These are phyloP conservation scores for Musa balbisiana DNA, from an alignment of 202 grass and related monocot genomes.

Conservation along the genomic window DNA sequence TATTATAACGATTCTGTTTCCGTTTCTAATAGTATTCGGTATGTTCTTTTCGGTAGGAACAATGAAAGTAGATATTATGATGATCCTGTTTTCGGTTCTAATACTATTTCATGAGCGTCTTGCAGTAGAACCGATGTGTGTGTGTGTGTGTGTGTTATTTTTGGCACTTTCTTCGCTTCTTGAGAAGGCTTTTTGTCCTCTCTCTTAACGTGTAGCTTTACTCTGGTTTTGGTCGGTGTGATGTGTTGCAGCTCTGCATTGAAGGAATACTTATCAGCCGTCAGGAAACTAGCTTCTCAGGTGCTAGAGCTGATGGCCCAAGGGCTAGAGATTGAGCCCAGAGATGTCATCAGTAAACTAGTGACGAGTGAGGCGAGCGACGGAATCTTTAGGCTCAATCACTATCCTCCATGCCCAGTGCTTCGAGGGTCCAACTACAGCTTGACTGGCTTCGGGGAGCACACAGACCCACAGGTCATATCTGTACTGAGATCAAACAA, in stretches of 20 bases:
- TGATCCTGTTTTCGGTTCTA: too few species aligned
- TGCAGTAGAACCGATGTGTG: too few species aligned
- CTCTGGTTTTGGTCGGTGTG: not conserved
- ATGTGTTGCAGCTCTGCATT: not conserved
- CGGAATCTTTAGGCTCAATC: conserved; percentile 6
- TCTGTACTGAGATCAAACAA: conserved; percentile 1
- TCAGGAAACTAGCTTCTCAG: not conserved
- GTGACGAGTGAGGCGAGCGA: not conserved
- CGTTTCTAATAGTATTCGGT: too few species aligned
- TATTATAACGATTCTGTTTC: too few species aligned
- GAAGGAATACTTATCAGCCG: not conserved
- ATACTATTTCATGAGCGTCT: too few species aligned
- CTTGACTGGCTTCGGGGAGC: conserved; percentile 4
- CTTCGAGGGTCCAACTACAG: not conserved
- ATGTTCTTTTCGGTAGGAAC: too few species aligned
- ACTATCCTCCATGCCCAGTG: conserved; percentile 2
- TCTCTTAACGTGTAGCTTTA: too few species aligned
- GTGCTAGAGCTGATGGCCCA: conserved; percentile 5
- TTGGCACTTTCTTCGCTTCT: too few species aligned
- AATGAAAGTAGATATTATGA: too few species aligned
- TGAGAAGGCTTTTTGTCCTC: too few species aligned
- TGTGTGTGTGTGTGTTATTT: too few species aligned
- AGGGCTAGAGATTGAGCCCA: not conserved
- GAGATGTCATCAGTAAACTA: not conserved
- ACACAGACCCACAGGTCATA: conserved; percentile 3